Evolutionary conservation across 441 rosid genomes (phyloP).

Genomic region (Aquilaria agallochum): DNA sequence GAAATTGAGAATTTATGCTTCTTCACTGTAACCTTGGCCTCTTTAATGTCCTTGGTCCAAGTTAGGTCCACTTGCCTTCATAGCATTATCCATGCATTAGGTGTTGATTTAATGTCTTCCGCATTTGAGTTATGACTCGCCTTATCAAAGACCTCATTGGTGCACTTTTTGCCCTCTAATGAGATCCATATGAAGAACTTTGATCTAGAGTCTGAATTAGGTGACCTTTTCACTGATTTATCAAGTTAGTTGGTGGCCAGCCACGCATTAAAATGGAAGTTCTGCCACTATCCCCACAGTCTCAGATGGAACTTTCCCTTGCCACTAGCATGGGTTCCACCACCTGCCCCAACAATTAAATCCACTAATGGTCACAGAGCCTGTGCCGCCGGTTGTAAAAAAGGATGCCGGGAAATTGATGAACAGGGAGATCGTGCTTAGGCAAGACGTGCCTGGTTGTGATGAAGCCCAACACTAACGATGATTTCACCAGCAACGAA

Average conservation of each 20-base stretch:
- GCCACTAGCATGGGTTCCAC: too few relatives aligned
- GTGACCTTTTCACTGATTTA: slow-evolving; percentile 25
- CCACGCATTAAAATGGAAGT: too few relatives aligned
- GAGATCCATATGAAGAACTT: slow-evolving; percentile 51
- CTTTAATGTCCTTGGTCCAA: slow-evolving; percentile 26
- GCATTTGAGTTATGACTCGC: slow-evolving; percentile 32
- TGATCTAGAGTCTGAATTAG: slow-evolving; percentile 29
- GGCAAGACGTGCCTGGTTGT: too few relatives aligned
- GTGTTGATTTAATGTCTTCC: slow-evolving; percentile 30
- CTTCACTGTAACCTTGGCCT: slow-evolving; percentile 29
- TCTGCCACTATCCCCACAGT: too few relatives aligned
- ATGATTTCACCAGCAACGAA: too few relatives aligned
- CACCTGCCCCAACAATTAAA: too few relatives aligned
- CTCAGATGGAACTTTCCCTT: too few relatives aligned
- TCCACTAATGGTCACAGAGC: too few relatives aligned
- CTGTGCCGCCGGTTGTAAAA: too few relatives aligned
- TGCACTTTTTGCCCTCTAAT: slow-evolving; percentile 19
- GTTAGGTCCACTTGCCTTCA: slow-evolving; percentile 22
- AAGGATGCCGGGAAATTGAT: too few relatives aligned
- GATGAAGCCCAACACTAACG: too few relatives aligned
- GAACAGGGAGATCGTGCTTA: too few relatives aligned
- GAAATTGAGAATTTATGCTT: slow-evolving; percentile 30
- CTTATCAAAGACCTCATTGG: slow-evolving; percentile 21
- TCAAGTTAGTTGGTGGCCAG: neutral
- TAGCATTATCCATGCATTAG: slow-evolving; percentile 47